These are phyloP conservation scores for Tylopilus rubrobrunneus DNA, from an alignment of 768 basidiomycete species.

Conservation along the genomic window DNA sequence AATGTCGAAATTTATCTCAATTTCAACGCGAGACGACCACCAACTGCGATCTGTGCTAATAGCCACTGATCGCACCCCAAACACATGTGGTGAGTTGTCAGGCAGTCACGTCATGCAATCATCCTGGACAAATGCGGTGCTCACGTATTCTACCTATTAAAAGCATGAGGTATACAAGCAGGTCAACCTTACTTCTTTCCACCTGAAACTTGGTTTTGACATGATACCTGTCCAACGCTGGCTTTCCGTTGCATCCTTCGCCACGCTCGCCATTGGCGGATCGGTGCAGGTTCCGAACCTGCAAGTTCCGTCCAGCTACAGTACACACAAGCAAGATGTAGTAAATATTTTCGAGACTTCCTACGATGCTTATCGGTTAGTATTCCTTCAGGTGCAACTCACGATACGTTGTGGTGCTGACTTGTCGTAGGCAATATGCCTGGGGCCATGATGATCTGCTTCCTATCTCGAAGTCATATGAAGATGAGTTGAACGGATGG, in stretches of 20 bases:
- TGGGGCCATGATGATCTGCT: conserved; percentile 59
- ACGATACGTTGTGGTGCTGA: conserved; percentile 5
- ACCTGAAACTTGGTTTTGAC: no score
- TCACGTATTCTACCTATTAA: no score
- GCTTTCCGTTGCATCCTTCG: conserved; percentile 8
- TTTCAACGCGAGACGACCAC: no score
- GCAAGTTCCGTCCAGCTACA: conserved; percentile 38
- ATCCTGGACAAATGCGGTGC: no score
- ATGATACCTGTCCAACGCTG: conserved; percentile 19
- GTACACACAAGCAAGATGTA: conserved; percentile 38
- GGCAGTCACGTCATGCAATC: no score
- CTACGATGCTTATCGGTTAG: conserved; percentile 55
- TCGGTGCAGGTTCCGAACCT: conserved; percentile 44
- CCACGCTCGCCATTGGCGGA: conserved; percentile 10
- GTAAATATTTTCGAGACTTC: conserved; percentile 47
- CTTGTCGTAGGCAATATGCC: conserved; percentile 43
- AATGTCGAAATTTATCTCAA: no score
- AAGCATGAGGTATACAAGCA: no score
- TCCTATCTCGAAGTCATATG: conserved; percentile 42
- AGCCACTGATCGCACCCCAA: no score
- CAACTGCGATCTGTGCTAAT: no score
- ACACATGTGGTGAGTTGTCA: no score
- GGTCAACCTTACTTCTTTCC: no score
- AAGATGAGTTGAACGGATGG: conserved; percentile 38
- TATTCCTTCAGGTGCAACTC: no score